Evolutionary conservation across 176 grass and related monocot genomes (phyloP), one percentile per base, ranked within the genome.

Genomic region (Raddia guianensis): DNA sequence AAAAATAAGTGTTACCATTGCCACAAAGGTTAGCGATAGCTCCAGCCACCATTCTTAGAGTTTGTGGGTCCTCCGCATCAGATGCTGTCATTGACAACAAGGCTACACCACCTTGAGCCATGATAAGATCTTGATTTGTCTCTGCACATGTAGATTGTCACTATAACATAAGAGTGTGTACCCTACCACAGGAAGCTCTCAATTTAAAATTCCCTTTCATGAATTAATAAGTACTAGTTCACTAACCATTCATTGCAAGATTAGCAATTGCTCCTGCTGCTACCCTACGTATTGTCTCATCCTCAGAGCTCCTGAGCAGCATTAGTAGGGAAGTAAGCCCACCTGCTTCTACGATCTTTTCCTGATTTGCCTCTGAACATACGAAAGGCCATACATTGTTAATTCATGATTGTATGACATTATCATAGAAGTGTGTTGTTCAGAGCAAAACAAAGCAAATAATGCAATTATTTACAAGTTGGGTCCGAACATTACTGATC

Each of bases 181-280:
- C 46, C 79, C 47, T 51, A 78, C n/a, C 68, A 82, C 4, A 19
- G 10, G 64, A 60, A 45, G 14, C 51, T 63, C 32, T 65, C 20
- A 62, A 53, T 15, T 34, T 78, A 66, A 83, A 37, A 14, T 42
- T 56, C 57, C 44, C 9, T 51, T 74, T 77, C n/a, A 20, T 68
- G 67, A 70, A 86, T 78, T 84, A 68, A 20, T 57, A 80, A 84
- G 70, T 78, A 63, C 18, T 63, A 32, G 15, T 33, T 81, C 43
- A 84, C 86, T 76, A 83, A 94, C 97, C 93, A 88, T 93, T 96
- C 97, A 99, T 99, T 87, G 97, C 97, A 81, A 99, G 97, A 72
- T 99, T 99, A 75, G 97, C 97, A 70, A 99, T 93, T 86, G 97
- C 97, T 90, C 97, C 97, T 77, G 97, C 97, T 49, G 97, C 93